These are phyloP conservation scores for Mycena rebaudengoi DNA, from an alignment of 768 basidiomycete species.

Conservation along the genomic window DNA sequence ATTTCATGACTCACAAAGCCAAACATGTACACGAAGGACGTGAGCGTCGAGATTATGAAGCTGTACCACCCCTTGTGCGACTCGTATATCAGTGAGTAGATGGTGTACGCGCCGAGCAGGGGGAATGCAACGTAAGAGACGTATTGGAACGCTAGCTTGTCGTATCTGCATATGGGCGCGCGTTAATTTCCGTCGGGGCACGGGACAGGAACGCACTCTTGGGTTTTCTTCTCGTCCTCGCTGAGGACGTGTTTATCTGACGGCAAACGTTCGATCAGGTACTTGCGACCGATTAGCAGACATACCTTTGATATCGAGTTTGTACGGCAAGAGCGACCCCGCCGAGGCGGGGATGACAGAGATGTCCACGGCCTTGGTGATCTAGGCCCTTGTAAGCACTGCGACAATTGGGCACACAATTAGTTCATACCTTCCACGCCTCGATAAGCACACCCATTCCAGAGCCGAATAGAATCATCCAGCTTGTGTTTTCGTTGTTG, in stretches of 20 bases:
- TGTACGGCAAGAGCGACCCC: conserved; percentile 80
- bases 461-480: conserved; percentile 95
- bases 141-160: conserved; percentile 93
- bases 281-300: conserved; percentile 20
- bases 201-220: conserved; percentile 71
- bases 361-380: conserved; percentile 93
- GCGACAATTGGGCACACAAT: conserved; percentile 8
- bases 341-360: conserved; percentile 65
- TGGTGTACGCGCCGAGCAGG: conserved; percentile 75
- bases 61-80: conserved; percentile 96
- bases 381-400: conserved; percentile 50
- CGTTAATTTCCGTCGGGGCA: conserved; percentile 2
- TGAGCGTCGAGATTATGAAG: conserved; percentile 92
- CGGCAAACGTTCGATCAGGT: conserved; percentile 8
- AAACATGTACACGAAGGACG: conserved; percentile 95
- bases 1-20: conserved; percentile 83
- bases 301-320: conserved; percentile 82
- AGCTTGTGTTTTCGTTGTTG: conserved; percentile 94
- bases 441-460: conserved; percentile 86
- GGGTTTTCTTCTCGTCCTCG: conserved; percentile 97
- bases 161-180: conserved; percentile 65
- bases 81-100: conserved; percentile 84
- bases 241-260: conserved; percentile 95
- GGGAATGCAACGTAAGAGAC: conserved; percentile 93
- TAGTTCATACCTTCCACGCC: conserved; percentile 84